Evolutionary conservation across 805 yeast species (phyloP), one percentile per base, ranked within the genome.

Genomic region (Starmera dryadoides): DNA sequence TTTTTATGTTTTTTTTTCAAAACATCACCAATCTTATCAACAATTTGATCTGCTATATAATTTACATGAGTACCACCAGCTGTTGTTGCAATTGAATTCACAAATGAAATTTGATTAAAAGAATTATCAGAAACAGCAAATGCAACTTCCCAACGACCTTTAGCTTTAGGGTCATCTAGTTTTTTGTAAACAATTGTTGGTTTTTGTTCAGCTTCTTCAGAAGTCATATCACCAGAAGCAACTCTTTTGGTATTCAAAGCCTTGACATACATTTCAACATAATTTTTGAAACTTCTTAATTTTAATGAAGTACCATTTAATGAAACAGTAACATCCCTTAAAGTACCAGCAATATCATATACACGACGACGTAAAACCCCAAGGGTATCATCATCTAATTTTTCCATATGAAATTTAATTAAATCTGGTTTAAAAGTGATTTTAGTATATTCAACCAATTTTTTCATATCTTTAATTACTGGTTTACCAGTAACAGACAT

Each of bases 51-150:
- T 4, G 94, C 69, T 23, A 89, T 73, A 56, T 81, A 78, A 48
- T 82, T 88, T 28, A 88, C 94, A 59, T 93, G 98, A 0, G 98
- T 85, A 50, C 98, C 98, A 43, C 98, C 98, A 1, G 91, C 67
- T 0, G 98, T 91, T 0, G 98, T 93, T 1, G 98, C 98, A 58
- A 93, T 93, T 6, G 97, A 88, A 59, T 93, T 93, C 14, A 93
- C 98, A 64, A 93, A 93, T 28, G 97, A 89, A 33, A 93, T 93
- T 60, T 93, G 98, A 52, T 86, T 86, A 62, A 93, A 93, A 2
- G 75, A 64, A 4, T 89, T 91, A 53, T 88, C 96, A 33, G 97
- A 85, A 4, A 88, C 83, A 1, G 95, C 91, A 66, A 93, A 91
- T 0, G 95, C 98, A 44, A 93, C 62, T 60, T 93, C 98, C 98